phyloP scores from a whole-genome alignment of 163 green algal species.

The Chloromonas sp. region DNA sequence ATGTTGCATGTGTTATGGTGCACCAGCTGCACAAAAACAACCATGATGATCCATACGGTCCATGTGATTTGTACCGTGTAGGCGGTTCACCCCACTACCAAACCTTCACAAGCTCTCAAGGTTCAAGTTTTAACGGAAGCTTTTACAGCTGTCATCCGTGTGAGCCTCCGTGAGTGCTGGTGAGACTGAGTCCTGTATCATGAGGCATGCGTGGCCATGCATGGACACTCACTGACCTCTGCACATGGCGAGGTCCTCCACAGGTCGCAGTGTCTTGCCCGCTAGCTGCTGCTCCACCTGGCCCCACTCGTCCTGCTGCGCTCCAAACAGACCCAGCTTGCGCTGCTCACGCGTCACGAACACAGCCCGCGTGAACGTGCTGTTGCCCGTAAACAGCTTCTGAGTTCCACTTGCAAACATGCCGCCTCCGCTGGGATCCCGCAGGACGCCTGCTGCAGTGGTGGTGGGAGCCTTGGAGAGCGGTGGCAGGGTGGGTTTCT shows the following conservation, averaged over 20 bases:
- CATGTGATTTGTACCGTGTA: background rate
- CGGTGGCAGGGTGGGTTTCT: background rate
- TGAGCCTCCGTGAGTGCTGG: background rate
- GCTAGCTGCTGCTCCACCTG: background rate
- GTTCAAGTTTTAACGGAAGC: no score
- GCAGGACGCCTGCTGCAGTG: no score
- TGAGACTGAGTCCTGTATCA: no score
- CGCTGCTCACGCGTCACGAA: background rate
- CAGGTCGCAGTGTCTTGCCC: background rate
- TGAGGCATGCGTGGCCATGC: no score
- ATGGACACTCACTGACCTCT: background rate
- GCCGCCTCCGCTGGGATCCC: no score
- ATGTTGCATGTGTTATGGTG: no score
- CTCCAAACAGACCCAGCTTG: background rate
- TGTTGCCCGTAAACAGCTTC: background rate
- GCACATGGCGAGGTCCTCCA: background rate
- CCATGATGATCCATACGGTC: no score
- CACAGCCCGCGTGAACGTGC: background rate
- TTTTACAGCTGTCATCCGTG: no score
- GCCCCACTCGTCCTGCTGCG: background rate
- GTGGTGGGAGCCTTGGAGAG: background rate
- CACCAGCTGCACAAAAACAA: no score
- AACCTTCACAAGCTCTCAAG: background rate
- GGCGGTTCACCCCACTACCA: background rate
- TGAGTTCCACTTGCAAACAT: background rate